Base-by-base conservation (phyloP, 192 early-diverging fungal species). In the Podila clonocystis region DNA sequence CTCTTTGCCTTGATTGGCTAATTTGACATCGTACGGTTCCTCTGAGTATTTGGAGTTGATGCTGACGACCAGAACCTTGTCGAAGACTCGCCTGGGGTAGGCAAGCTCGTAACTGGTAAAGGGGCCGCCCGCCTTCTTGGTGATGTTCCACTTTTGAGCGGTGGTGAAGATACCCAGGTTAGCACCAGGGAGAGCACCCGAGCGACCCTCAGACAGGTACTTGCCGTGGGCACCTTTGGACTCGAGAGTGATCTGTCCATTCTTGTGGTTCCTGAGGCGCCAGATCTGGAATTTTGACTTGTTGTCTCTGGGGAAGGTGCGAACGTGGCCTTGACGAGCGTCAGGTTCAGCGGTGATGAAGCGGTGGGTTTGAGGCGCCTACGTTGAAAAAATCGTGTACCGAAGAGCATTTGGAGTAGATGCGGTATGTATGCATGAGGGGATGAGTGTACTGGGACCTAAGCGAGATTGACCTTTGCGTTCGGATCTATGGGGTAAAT, bases 1-100 rank as follows among this genome's bases (percentile, higher is more conserved):
- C 9, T 48, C 36, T 5, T 15, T 34, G 17, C 58, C 50, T 15
- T 63, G 41, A n/a, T 26, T 57, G 24, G 13, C 22, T 58, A 72
- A 72, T 34, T 45, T 59, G 50, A 72, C 33, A 30, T 58, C 41
- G 38, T 72, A 61, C 3, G 70, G 70, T 3, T 72, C 70, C 29
- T 61, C 61, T 22, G 20, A 41, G n/a, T 63, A 62, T 0, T 6
- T 33, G 2, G 3, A 7, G 50, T 48, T 30, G 0, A 3, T 34
- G 36, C 70, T 63, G 26, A 72, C 60, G 11, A 72, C 48, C 11
- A 72, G 62, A 3, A 33, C 64, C 48, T 72, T 72, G 62, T 63
- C 41, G 20, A 6, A 57, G 62, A 72, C 70, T 6, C 0, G 20
- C 33, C 29, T 63, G 12, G 70, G 70, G 26, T 72, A 72, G 24